phyloP scores from a whole-genome alignment of 192 early-diverging fungal species.

The Podila epigama region DNA sequence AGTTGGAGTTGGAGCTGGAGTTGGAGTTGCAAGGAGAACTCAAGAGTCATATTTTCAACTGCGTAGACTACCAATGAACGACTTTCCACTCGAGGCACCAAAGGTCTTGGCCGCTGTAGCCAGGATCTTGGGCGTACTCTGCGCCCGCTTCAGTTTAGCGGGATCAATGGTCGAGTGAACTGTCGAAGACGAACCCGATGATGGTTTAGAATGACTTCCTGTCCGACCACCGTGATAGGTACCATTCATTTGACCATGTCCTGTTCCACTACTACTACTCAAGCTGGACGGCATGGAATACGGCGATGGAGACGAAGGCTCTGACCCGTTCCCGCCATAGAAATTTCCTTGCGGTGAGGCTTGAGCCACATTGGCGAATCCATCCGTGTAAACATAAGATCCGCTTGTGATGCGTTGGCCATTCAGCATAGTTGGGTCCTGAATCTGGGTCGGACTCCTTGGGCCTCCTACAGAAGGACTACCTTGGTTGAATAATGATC shows the following conservation, averaged over 20 bases:
- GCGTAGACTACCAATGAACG: slow-evolving; percentile 37
- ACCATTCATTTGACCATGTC: background rate
- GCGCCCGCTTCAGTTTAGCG: slow-evolving; percentile 40
- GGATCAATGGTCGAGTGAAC: slow-evolving; percentile 37
- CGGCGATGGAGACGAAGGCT: background rate
- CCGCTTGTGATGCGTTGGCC: slow-evolving; percentile 41
- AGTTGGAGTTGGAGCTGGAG: too few species aligned
- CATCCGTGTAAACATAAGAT: slow-evolving; percentile 43
- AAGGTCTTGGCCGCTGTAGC: slow-evolving; percentile 41
- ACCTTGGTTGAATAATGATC: background rate
- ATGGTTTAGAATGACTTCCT: background rate
- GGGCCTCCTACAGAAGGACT: slow-evolving; percentile 7
- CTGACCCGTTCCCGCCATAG: slow-evolving; percentile 1
- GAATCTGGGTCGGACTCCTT: slow-evolving; percentile 36
- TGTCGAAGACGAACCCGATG: slow-evolving; percentile 1
- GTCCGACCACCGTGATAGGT: background rate
- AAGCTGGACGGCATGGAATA: background rate
- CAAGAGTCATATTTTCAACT: slow-evolving; percentile 22
- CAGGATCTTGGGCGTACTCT: slow-evolving; percentile 38
- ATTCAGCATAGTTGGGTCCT: slow-evolving; percentile 31
- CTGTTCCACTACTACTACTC: background rate
- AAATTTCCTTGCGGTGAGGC: slow-evolving; percentile 17
- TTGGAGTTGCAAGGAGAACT: too few species aligned
- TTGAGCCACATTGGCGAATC: background rate
- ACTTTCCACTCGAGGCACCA: slow-evolving; percentile 37